A percentile compares a stretch with the other conserved stretches of the same genome.
phyloP scores from a whole-genome alignment of 495 filamentous ascomycete species.

The Physcia stellaris region DNA sequence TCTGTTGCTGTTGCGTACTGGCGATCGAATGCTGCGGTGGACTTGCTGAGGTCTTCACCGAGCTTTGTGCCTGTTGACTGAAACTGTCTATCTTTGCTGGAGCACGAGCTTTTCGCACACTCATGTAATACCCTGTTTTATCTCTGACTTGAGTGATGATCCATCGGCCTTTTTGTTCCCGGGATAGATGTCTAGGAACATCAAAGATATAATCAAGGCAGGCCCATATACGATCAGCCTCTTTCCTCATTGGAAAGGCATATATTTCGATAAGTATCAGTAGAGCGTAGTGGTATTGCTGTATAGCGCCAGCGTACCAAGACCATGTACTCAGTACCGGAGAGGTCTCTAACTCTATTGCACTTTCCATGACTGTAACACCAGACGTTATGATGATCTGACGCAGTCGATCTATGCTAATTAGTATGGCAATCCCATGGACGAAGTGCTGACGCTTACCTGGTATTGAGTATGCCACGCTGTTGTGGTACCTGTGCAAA shows the following conservation, averaged over 20 bases:
- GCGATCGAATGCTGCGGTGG: not conserved
- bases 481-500: slow-evolving; percentile 49
- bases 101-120: slow-evolving; percentile 23
- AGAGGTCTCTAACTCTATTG: slow-evolving; percentile 21
- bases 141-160: slow-evolving; percentile 27
- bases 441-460: slow-evolving; percentile 1
- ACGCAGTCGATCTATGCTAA: slow-evolving; percentile 15
- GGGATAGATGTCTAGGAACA: slow-evolving; percentile 31
- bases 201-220: slow-evolving; percentile 60
- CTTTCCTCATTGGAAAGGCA: slow-evolving; percentile 37
- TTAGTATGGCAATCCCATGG: not conserved
- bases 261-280: slow-evolving; percentile 37
- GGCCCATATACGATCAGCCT: slow-evolving; percentile 50
- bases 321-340: slow-evolving; percentile 19
- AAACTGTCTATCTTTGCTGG: slow-evolving; percentile 11
- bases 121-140: slow-evolving; percentile 22
- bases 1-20: not conserved
- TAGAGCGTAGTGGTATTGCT: slow-evolving; percentile 34
- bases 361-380: slow-evolving; percentile 20
- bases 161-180: slow-evolving; percentile 24
- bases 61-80: not conserved
- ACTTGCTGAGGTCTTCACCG: not conserved
- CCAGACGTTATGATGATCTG: slow-evolving; percentile 21
- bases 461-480: slow-evolving; percentile 36
- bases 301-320: slow-evolving; percentile 33